Evolutionary conservation across 352 stramenopile genomes (phyloP), one percentile per base, ranked within the genome.

Genomic region (Globisporangium perplexum): DNA sequence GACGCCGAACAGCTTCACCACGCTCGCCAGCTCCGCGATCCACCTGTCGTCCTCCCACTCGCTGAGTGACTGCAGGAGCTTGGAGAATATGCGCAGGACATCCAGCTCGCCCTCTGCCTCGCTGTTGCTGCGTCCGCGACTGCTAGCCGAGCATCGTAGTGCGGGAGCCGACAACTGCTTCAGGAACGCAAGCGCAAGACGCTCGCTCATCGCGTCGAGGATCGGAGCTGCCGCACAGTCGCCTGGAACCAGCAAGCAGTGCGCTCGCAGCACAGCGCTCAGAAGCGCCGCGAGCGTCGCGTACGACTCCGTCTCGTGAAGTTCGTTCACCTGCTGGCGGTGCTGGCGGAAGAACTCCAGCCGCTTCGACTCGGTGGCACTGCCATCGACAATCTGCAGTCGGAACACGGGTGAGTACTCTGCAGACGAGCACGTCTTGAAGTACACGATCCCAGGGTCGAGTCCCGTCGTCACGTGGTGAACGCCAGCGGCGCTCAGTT

Each of bases 281-380:
- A 83, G 30, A 18, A 77, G 49, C 41, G 55, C 55, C 47, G 54
- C 49, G 5, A 83, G 23, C 14, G 58, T 35, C 41, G 23, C 59
- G 48, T 76, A 83, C 24, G 50, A 48, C 39, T 77, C 65, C 26
- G 44, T 50, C 31, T 74, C 62, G 41, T 41, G 67, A 26, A 60
- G 50, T 14, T 45, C 53, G 20, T 41, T 58, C 20, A 49, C 59
- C 23, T 33, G 22, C 22, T 42, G 36, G 18, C 46, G 44, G 28
- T 68, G 59, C 4, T 58, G 6, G 3, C 66, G 36, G 20, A 47
- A 69, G 23, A 77, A 55, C 31, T 53, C 26, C n/a, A 74, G 17
- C 47, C 69, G 66, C 6, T 49, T 22, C 26, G 63, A 6, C 10
- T 15, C 14, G 15, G n/a, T 30, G 0, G 43, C 41, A 17, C 42